These are phyloP conservation scores for Lupinus albus DNA, from an alignment of 306 rosid species.

Conservation along the genomic window DNA sequence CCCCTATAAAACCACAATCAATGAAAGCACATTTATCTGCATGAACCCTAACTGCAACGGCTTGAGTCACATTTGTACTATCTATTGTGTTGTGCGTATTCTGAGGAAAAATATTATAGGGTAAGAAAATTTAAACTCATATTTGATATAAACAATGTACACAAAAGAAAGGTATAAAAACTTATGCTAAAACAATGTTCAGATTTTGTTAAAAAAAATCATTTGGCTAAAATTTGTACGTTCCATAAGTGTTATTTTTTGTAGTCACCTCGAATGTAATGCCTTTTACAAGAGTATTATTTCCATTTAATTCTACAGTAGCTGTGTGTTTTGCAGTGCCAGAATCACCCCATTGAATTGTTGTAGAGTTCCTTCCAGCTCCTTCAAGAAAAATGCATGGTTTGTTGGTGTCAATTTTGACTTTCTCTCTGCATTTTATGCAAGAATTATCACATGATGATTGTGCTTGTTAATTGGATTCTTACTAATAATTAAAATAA, in stretches of 20 bases:
- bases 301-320: constrained; percentile 28
- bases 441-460: background rate
- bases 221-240: background rate
- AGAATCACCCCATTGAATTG: constrained; percentile 35
- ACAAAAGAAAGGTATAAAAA: background rate
- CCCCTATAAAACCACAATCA: constrained; percentile 43
- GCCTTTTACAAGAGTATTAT: constrained; percentile 33
- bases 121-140: background rate
- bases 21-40: constrained; percentile 48
- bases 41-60: constrained; percentile 39
- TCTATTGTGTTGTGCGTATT: constrained; percentile 43
- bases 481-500: too few relatives aligned
- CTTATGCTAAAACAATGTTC: background rate
- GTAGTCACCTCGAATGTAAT: constrained; percentile 40
- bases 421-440: constrained; percentile 39
- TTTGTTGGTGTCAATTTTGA: background rate
- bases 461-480: too few relatives aligned
- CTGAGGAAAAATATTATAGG: constrained; percentile 19
- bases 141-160: background rate
- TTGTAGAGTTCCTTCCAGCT: constrained; percentile 21
- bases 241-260: background rate
- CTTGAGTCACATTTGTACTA: constrained; percentile 27
- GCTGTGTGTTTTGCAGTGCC: background rate
- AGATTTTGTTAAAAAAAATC: too few relatives aligned
- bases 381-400: constrained; percentile 51